phyloP scores from a whole-genome alignment of 345 rosid species.

The Crucihimalaya himalaica region DNA sequence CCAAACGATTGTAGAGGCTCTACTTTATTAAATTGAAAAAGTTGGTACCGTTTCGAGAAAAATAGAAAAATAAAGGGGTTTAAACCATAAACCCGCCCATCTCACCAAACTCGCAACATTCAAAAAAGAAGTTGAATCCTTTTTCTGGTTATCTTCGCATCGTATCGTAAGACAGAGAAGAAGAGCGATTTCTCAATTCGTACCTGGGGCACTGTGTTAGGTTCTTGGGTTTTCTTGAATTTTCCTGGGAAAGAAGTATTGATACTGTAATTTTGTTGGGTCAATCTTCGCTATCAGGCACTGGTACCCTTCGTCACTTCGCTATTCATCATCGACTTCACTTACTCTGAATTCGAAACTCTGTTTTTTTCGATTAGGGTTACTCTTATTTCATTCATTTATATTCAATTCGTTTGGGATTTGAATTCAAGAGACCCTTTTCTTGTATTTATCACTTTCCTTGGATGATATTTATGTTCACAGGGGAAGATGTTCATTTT shows the following conservation, averaged over 20 bases:
- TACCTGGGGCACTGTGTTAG: neutral
- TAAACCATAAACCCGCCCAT: constrained; percentile 38
- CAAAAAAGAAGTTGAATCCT: constrained; percentile 28
- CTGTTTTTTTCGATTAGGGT: constrained; percentile 3
- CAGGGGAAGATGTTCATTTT: constrained; percentile 14
- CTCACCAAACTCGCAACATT: constrained; percentile 39
- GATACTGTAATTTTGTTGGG: constrained; percentile 2
- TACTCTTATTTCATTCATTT: constrained; percentile 2
- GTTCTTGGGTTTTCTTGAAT: constrained; percentile 1
- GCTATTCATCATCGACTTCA: neutral
- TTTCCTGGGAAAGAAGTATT: neutral
- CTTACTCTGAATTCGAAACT: constrained; percentile 6
- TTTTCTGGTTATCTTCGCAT: constrained; percentile 15
- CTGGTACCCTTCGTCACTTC: constrained; percentile 31
- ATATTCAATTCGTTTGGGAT: neutral
- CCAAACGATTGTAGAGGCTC: too few relatives aligned
- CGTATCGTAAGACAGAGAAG: constrained; percentile 18
- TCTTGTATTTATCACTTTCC: neutral
- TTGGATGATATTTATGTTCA: constrained; percentile 24
- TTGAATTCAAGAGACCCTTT: neutral
- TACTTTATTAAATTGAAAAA: neutral
- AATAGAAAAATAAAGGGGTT: neutral
- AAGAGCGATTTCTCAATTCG: neutral
- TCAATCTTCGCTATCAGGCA: constrained; percentile 14
- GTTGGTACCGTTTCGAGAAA: neutral